These are phyloP conservation scores for Ceratocystis lukuohia DNA, from an alignment of 2,329 filamentous ascomycete species.

Conservation along the genomic window DNA sequence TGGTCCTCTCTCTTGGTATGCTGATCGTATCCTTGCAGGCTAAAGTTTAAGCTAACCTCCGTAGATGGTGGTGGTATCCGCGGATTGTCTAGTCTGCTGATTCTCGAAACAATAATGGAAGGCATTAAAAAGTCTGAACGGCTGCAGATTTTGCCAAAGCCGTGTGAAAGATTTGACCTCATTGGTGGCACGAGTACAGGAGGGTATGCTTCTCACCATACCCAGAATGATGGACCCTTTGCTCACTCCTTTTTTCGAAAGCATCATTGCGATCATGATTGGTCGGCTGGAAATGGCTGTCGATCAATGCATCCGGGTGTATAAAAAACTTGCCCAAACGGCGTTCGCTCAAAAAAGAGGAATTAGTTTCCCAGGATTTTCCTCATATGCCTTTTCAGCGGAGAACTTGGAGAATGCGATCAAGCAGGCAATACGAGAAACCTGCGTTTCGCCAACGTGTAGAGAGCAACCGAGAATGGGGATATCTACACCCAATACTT, in stretches of 20 bases:
- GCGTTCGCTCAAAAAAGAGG: not conserved
- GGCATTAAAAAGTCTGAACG: constrained; percentile 18
- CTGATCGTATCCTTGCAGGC: too few relatives aligned
- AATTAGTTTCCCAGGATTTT: not conserved
- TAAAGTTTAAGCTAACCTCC: too few relatives aligned
- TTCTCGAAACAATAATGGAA: constrained; percentile 23
- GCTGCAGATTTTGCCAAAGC: constrained; percentile 21
- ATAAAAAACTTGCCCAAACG: not conserved
- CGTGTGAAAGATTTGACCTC: constrained; percentile 25
- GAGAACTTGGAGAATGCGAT: not conserved
- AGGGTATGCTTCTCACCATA: constrained; percentile 19
- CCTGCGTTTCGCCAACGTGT: not conserved
- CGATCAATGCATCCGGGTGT: not conserved
- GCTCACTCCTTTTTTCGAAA: not conserved
- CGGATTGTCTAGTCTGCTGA: too few relatives aligned
- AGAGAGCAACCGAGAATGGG: too few relatives aligned
- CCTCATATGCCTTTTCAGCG: not conserved
- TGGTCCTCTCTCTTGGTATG: too few relatives aligned
- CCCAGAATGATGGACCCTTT: constrained; percentile 13
- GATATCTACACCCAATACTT: not conserved
- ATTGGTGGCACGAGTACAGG: constrained; percentile 26
- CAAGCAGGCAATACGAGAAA: not conserved
- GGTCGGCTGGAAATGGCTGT: not conserved
- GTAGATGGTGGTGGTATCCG: too few relatives aligned
- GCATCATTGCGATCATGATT: not conserved